These are phyloP conservation scores for Penicillium coffeae DNA, from an alignment of 495 filamentous ascomycete genomes.

Conservation along the genomic window DNA sequence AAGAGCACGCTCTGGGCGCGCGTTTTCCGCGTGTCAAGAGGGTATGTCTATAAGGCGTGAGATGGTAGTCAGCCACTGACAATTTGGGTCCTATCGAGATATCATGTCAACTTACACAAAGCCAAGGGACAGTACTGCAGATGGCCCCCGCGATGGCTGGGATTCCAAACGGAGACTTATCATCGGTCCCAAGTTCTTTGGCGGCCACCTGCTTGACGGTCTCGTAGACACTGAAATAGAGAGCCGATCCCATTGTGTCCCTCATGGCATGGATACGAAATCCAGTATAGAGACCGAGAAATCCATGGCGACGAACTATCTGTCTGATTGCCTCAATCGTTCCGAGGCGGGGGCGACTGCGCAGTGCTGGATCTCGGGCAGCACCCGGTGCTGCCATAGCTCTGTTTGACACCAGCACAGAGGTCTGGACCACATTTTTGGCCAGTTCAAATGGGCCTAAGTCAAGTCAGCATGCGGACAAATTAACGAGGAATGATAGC, in stretches of 20 bases:
- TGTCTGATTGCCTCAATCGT: slow-evolving; percentile 75
- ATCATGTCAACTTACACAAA: slow-evolving; percentile 35
- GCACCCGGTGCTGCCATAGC: slow-evolving; percentile 54
- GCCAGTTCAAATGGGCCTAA: slow-evolving; percentile 90
- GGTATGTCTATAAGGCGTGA: slow-evolving; percentile 34
- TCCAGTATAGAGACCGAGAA: slow-evolving; percentile 79
- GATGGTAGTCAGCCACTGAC: slow-evolving; percentile 8
- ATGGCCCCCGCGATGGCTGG: slow-evolving; percentile 45
- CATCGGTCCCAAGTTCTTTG: slow-evolving; percentile 42
- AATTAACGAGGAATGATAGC: not conserved
- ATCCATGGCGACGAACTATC: slow-evolving; percentile 74
- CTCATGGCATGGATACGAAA: slow-evolving; percentile 78
- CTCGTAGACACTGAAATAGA: slow-evolving; percentile 93
- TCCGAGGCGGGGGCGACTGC: slow-evolving; percentile 69
- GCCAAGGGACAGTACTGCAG: slow-evolving; percentile 47
- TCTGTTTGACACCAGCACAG: slow-evolving; percentile 71
- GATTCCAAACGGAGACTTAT: slow-evolving; percentile 37
- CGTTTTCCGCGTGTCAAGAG: slow-evolving; percentile 47
- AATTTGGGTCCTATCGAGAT: not conserved
- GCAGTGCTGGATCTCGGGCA: slow-evolving; percentile 59
- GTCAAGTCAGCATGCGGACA: not conserved
- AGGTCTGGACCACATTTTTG: slow-evolving; percentile 86
- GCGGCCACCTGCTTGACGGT: slow-evolving; percentile 80
- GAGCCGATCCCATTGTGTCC: slow-evolving; percentile 82
- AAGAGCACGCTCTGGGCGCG: slow-evolving; percentile 46